Base-by-base conservation (phyloP, 805 yeast species). In the Kuraishia hungarica region DNA sequence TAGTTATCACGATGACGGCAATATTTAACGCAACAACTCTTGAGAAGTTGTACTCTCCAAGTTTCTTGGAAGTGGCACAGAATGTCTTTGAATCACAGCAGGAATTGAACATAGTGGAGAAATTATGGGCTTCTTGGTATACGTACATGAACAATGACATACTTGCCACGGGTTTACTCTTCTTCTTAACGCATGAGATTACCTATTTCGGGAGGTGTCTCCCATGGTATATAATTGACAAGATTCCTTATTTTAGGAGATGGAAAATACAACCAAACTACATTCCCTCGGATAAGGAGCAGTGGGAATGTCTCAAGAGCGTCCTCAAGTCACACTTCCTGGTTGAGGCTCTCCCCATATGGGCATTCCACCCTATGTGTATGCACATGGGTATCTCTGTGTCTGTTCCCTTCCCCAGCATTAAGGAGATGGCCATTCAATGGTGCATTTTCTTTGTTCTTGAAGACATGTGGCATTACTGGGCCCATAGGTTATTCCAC, bases 321-420 rank as follows among this genome's bases (percentile, higher is more conserved):
- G 84, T 81, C 20, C 67, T 81, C 51, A 78, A 73, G 55, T 78
- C 81, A 17, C 86, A 81, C 60, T 77, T 81, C 59, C 60, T 81
- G 59, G 84, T 81, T 29, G 86, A 81, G 64, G 84, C 80, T 0
- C 71, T 81, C 55, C 86, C 86, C 50, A 81, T 81, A 57, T 81
- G 86, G 86, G 74, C 80, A 22, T 81, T 81, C 72, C 86, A 81
- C 61, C 86, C 86, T 21, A 60, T 81, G 60, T 77, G 83, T 61
- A 67, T 73, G 57, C 68, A 67, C 24, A 65, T 81, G 55, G 81
- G 81, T 39, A 79, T 81, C 54, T 68, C 74, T 15, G 76, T 76
- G 35, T 68, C 71, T 21, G 82, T 80, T 24, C 86, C 86, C 15
- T 81, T 81, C 70, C 84, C 86, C 8, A 58, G 74, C 1, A 63